These are phyloP conservation scores for Gryganskiella cystojenkinii DNA, from an alignment of 192 early-diverging fungal genomes.

Conservation along the genomic window DNA sequence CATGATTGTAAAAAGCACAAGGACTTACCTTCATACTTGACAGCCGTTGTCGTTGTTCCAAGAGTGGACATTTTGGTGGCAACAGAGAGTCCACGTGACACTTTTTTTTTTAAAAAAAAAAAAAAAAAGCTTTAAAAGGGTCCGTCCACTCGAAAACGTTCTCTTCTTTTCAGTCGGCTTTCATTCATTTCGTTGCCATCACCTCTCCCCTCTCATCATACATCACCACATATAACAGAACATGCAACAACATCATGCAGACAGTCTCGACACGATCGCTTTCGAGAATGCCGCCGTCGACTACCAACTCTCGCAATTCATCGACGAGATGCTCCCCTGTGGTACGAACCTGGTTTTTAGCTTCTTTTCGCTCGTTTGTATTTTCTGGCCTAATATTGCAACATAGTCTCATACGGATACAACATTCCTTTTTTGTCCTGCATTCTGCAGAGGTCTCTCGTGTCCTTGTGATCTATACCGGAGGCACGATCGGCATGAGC, in stretches of 20 bases:
- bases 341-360: conserved; percentile 18
- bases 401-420: neutral
- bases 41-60: too few species aligned
- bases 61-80: too few species aligned
- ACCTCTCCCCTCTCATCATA: too few species aligned
- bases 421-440: neutral
- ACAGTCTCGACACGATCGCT: conserved; percentile 41
- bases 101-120: too few species aligned
- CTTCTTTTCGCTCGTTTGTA: neutral
- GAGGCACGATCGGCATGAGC: conserved; percentile 95
- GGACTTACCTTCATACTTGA: too few species aligned
- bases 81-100: too few species aligned
- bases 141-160: too few species aligned
- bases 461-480: conserved; percentile 94
- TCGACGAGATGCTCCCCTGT: conserved; percentile 53
- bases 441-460: conserved; percentile 72
- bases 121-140: too few species aligned
- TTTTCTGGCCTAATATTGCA: neutral
- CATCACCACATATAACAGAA: neutral
- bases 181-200: too few species aligned
- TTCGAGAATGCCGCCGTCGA: conserved; percentile 55
- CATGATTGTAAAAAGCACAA: too few species aligned
- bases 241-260: neutral
- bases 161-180: too few species aligned
- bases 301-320: conserved; percentile 50